phyloP scores from a whole-genome alignment of 2,329 filamentous ascomycete genomes.

The Lanzia echinophila region DNA sequence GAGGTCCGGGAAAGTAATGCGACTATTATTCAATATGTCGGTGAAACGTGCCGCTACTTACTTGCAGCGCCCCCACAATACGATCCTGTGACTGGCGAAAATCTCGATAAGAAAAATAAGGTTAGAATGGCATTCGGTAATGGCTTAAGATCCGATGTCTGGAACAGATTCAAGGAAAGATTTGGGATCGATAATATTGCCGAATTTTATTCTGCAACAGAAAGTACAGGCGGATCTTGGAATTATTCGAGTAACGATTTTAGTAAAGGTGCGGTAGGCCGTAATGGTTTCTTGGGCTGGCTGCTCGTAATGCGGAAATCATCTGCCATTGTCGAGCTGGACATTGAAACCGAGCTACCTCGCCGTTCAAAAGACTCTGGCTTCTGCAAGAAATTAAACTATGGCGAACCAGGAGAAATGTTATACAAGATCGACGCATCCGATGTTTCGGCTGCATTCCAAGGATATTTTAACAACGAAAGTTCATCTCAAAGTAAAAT shows the following conservation, averaged over 20 bases:
- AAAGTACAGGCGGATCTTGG: slow-evolving; percentile 62
- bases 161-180: slow-evolving; percentile 74
- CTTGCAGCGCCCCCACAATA: slow-evolving; percentile 56
- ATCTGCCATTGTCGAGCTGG: slow-evolving; percentile 59
- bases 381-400: slow-evolving; percentile 53
- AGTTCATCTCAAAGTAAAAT: slow-evolving; percentile 68
- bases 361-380: slow-evolving; percentile 62
- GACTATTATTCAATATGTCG: slow-evolving; percentile 79
- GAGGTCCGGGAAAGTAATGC: slow-evolving; percentile 65
- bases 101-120: slow-evolving; percentile 64
- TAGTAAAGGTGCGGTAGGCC: slow-evolving; percentile 69
- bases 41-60: slow-evolving; percentile 79
- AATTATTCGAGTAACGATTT: slow-evolving; percentile 70
- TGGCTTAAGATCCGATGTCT: slow-evolving; percentile 77
- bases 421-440: slow-evolving; percentile 62
- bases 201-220: slow-evolving; percentile 78
- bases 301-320: slow-evolving; percentile 42
- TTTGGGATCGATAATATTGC: slow-evolving; percentile 68
- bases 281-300: slow-evolving; percentile 56
- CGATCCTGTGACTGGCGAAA: slow-evolving; percentile 57
- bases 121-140: slow-evolving; percentile 78
- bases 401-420: slow-evolving; percentile 67
- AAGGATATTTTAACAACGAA: slow-evolving; percentile 74
- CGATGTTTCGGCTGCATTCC: slow-evolving; percentile 57
- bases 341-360: slow-evolving; percentile 63